Evolutionary conservation across 2,329 filamentous ascomycete species (phyloP).

Genomic region (Hysterium pulicare): DNA sequence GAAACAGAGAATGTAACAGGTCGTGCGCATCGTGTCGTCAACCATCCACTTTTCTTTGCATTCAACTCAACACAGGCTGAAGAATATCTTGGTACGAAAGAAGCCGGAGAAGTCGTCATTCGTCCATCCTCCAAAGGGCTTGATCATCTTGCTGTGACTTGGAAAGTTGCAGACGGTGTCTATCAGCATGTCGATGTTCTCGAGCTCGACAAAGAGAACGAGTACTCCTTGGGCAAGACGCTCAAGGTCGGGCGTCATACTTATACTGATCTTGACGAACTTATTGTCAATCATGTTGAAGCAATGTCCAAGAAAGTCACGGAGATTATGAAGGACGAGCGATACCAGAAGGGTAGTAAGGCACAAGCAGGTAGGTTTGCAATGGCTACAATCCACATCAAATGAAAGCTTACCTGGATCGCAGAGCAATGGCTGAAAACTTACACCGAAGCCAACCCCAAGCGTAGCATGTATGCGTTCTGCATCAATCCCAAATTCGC

Average conservation of each 20-base stretch:
- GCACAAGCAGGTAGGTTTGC: constrained; percentile 73
- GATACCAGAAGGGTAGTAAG: constrained; percentile 80
- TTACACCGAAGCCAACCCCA: constrained; percentile 94
- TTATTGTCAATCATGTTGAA: constrained; percentile 96
- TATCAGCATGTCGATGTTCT: constrained; percentile 98
- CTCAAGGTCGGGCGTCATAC: constrained; percentile 86
- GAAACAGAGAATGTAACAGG: constrained; percentile 84
- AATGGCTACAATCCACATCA: constrained; percentile 9
- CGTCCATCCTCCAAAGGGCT: constrained; percentile 92
- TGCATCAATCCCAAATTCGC: constrained; percentile 90
- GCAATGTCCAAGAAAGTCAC: constrained; percentile 97
- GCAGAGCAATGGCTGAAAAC: constrained; percentile 92
- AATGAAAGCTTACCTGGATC: constrained; percentile 7
- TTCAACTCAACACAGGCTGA: constrained; percentile 92
- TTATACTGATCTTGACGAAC: constrained; percentile 92
- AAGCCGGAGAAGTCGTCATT: constrained; percentile 87
- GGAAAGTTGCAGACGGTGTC: constrained; percentile 95
- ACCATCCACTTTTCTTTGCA: constrained; percentile 91
- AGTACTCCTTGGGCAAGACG: constrained; percentile 86
- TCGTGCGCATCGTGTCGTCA: constrained; percentile 90
- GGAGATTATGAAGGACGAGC: constrained; percentile 91
- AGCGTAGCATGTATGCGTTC: constrained; percentile 89
- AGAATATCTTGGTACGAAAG: constrained; percentile 84
- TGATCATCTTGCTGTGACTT: constrained; percentile 92
- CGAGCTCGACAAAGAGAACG: constrained; percentile 94